Evolutionary conservation across 2,329 filamentous ascomycete species (phyloP).

Genomic region (Purpureocillium takamizusanense): DNA sequence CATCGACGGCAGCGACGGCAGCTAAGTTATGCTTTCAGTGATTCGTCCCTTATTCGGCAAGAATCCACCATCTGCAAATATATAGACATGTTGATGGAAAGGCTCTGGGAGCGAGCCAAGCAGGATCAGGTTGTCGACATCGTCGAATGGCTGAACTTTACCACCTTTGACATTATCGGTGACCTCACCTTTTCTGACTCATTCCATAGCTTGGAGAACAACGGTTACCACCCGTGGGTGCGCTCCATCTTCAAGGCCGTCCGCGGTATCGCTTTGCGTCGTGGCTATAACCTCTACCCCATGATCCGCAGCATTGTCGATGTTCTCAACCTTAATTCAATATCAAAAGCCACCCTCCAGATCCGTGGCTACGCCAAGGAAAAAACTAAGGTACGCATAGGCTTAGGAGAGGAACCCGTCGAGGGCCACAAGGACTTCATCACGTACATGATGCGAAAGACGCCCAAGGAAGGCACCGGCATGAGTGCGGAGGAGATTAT

Average conservation of each 20-base stretch:
- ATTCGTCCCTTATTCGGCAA: slow-evolving; percentile 19
- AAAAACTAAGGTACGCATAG: no score
- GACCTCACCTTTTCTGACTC: slow-evolving; percentile 33
- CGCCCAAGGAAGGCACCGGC: slow-evolving; percentile 16
- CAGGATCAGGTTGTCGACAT: slow-evolving; percentile 11
- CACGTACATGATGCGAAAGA: slow-evolving; percentile 18
- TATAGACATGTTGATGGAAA: slow-evolving; percentile 14
- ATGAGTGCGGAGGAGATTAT: slow-evolving; percentile 25
- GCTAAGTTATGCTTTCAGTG: slow-evolving; percentile 20
- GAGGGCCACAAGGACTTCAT: slow-evolving; percentile 9
- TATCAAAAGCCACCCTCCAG: no score
- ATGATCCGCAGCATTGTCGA: no score
- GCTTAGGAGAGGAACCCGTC: no score
- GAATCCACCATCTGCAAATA: slow-evolving; percentile 17
- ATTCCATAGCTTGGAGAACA: slow-evolving; percentile 23
- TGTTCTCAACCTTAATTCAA: no score
- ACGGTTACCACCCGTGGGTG: slow-evolving; percentile 9
- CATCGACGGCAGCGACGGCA: slow-evolving; percentile 14
- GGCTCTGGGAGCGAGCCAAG: slow-evolving; percentile 9
- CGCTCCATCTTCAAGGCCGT: slow-evolving; percentile 9
- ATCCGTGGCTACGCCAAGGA: no score
- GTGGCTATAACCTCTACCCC: slow-evolving; percentile 3
- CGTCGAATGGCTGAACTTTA: slow-evolving; percentile 25
- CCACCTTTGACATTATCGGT: slow-evolving; percentile 30
- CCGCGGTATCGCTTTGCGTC: neutral